phyloP scores from a whole-genome alignment of 2,329 filamentous ascomycete genomes.

The Daldinia sp. region DNA sequence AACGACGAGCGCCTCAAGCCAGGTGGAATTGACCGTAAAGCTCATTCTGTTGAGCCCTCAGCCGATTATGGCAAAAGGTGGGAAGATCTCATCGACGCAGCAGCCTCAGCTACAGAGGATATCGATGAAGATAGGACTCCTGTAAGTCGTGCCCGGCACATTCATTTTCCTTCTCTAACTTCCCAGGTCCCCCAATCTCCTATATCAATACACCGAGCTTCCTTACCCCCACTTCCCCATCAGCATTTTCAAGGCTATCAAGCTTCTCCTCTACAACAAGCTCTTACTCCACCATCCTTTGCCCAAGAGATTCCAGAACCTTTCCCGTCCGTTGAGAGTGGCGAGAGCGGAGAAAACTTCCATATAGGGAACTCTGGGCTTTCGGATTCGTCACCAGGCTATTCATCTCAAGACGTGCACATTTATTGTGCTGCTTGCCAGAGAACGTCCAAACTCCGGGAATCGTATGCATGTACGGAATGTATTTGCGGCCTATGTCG shows the following conservation, averaged over 20 bases:
- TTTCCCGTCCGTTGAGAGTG: slow-evolving; percentile 88
- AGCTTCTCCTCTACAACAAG: slow-evolving; percentile 89
- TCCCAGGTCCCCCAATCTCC: slow-evolving; percentile 70
- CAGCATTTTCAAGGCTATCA: slow-evolving; percentile 77
- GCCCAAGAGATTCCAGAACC: slow-evolving; percentile 74
- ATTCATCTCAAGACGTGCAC: slow-evolving; percentile 78
- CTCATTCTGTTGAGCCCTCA: slow-evolving; percentile 84
- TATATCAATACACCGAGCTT: slow-evolving; percentile 68
- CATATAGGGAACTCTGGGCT: slow-evolving; percentile 73
- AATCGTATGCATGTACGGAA: slow-evolving; percentile 93
- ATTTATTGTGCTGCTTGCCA: slow-evolving; percentile 94
- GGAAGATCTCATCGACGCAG: slow-evolving; percentile 96
- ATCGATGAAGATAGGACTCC: slow-evolving; percentile 90
- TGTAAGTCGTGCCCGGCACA: slow-evolving; percentile 63
- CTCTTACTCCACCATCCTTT: slow-evolving; percentile 83
- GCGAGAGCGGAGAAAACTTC: slow-evolving; percentile 75
- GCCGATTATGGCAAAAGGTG: slow-evolving; percentile 87
- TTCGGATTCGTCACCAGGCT: slow-evolving; percentile 75
- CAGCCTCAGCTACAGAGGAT: slow-evolving; percentile 88
- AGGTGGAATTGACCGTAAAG: slow-evolving; percentile 77
- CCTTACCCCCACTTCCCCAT: slow-evolving; percentile 67
- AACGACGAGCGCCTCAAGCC: slow-evolving; percentile 71
- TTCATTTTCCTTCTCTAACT: slow-evolving; percentile 55
- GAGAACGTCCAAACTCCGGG: slow-evolving; percentile 76
- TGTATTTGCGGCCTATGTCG: slow-evolving; percentile 94